Evolutionary conservation across 768 basidiomycete genomes (phyloP).

Genomic region (Phlebiopsis flavidoalba): DNA sequence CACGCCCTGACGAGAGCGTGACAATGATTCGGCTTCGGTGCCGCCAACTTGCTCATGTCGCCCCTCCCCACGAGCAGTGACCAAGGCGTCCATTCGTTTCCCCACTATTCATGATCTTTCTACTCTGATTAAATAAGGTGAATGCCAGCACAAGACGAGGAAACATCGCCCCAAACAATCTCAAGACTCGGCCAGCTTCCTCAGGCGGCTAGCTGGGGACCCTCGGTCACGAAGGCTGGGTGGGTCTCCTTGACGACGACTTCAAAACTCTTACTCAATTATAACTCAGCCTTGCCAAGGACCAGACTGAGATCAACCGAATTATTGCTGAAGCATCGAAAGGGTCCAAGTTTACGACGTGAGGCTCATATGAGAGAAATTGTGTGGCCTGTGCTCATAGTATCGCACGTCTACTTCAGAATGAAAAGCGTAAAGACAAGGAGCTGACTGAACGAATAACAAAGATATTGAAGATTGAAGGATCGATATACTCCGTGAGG

Average conservation of each 20-base stretch:
- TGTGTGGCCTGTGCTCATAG: not conserved
- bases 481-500: constrained; percentile 50
- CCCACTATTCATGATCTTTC: too few species aligned
- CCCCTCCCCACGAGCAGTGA: too few species aligned
- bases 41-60: too few species aligned
- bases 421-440: constrained; percentile 87
- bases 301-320: constrained; percentile 80
- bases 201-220: constrained; percentile 81
- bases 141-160: not conserved
- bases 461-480: constrained; percentile 59
- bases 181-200: constrained; percentile 63
- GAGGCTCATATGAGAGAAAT: not conserved
- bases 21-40: not conserved
- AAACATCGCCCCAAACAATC: constrained; percentile 33
- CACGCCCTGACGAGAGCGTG: not conserved
- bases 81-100: too few species aligned
- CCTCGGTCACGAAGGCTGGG: constrained; percentile 88
- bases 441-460: constrained; percentile 75
- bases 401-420: constrained; percentile 35
- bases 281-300: constrained; percentile 49
- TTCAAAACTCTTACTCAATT: not conserved
- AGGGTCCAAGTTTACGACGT: constrained; percentile 88
- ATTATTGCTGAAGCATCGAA: constrained; percentile 89
- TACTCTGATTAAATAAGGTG: not conserved
- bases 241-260: constrained; percentile 29